Conservation (phyloP, 306 rosid species). For the Arachis hypogaea region DNA sequence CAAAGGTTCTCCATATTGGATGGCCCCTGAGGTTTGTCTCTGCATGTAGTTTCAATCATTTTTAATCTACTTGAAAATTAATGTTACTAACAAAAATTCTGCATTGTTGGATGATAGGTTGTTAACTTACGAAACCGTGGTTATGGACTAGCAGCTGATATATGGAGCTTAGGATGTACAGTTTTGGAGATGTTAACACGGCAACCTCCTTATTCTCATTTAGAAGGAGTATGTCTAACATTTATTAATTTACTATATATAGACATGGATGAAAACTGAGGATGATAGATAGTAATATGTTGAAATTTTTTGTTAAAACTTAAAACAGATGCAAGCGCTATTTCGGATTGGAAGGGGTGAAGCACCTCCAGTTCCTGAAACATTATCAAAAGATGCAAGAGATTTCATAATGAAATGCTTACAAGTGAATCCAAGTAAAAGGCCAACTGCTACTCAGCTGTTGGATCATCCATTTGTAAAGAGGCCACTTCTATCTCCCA, state of each 20-base stretch:
- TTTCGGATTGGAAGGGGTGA: constrained; percentile 48
- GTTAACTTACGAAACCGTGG: constrained; percentile 48
- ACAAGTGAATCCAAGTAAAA: constrained; percentile 49
- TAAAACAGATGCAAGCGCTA: constrained; percentile 45
- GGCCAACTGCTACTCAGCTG: constrained; percentile 50
- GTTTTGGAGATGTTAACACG: constrained; percentile 57
- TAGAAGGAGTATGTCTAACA: constrained; percentile 55
- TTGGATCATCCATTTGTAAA: constrained; percentile 56
- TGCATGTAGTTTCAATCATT: constrained; percentile 14
- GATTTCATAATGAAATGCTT: constrained; percentile 55
- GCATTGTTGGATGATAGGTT: constrained; percentile 44
- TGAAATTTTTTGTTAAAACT: constrained; percentile 8
- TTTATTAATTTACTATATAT: background rate
- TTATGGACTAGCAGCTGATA: constrained; percentile 57
- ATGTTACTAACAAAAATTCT: constrained; percentile 2
- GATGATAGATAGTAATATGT: background rate
- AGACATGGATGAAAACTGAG: background rate
- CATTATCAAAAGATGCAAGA: constrained; percentile 47
- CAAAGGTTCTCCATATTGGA: constrained; percentile 62
- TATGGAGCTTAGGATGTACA: constrained; percentile 64
- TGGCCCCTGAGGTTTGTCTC: constrained; percentile 60
- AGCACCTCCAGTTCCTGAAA: constrained; percentile 52
- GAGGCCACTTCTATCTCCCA: constrained; percentile 48
- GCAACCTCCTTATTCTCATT: constrained; percentile 56
- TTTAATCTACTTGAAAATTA: constrained; percentile 19